phyloP scores from a whole-genome alignment of 2,329 filamentous ascomycete genomes.

The Colletotrichum karsti region DNA sequence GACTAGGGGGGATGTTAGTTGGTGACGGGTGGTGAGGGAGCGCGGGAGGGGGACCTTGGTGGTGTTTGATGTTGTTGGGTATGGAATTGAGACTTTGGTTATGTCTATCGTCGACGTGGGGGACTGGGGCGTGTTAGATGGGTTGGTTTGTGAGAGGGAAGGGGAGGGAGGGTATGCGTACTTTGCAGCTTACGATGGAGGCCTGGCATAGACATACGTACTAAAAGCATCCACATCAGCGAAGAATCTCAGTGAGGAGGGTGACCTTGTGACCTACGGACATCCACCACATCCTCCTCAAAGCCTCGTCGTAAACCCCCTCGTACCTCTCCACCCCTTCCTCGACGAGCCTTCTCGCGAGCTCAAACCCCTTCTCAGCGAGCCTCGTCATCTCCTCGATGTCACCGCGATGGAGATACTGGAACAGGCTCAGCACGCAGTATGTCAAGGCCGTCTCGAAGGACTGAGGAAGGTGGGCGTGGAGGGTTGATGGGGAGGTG shows the following conservation, averaged over 20 bases:
- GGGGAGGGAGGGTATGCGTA: too few species aligned
- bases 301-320: background rate
- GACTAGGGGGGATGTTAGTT: too few species aligned
- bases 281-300: background rate
- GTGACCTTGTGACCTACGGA: background rate
- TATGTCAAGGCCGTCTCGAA: background rate
- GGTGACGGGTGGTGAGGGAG: too few species aligned
- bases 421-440: background rate
- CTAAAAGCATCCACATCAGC: too few species aligned
- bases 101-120: background rate
- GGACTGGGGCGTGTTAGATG: too few species aligned
- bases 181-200: background rate
- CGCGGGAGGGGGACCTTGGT: background rate
- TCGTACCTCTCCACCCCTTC: too few species aligned
- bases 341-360: background rate
- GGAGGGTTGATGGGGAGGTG: too few species aligned
- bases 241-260: too few species aligned
- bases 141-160: too few species aligned
- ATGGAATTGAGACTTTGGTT: background rate
- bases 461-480: too few species aligned
- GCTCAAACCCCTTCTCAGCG: background rate
- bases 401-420: background rate
- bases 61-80: background rate
- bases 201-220: background rate
- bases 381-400: background rate